phyloP scores from a whole-genome alignment of 768 basidiomycete species.

The Amanita subjunquillea region DNA sequence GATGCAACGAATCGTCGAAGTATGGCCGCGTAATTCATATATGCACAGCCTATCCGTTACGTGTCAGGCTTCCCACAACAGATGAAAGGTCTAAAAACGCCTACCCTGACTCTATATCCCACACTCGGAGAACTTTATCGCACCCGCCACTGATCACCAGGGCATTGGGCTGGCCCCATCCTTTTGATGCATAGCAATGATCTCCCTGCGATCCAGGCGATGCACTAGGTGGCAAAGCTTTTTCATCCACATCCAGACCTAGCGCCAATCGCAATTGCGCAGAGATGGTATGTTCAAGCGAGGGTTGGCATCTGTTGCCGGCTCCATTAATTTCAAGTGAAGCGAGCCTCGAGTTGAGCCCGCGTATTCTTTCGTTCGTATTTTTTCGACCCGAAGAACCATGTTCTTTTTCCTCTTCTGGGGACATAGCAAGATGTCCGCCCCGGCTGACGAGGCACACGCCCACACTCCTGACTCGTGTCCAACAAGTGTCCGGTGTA shows the following conservation, averaged over 20 bases:
- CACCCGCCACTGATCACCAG: slow-evolving; percentile 89
- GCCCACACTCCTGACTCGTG: slow-evolving; percentile 90
- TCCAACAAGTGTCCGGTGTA: slow-evolving; percentile 68
- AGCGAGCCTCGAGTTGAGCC: slow-evolving; percentile 1
- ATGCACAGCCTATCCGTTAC: slow-evolving; percentile 44
- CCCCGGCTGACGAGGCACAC: slow-evolving; percentile 68
- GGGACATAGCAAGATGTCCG: slow-evolving; percentile 18
- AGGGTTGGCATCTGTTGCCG: neutral
- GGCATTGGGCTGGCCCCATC: slow-evolving; percentile 82
- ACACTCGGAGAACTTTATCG: slow-evolving; percentile 84
- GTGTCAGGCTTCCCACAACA: neutral
- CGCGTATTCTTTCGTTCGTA: slow-evolving; percentile 2
- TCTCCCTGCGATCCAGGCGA: slow-evolving; percentile 16
- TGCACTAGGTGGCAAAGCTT: neutral
- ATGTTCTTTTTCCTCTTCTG: neutral
- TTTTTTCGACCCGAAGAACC: neutral
- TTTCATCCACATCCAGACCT: slow-evolving; percentile 20
- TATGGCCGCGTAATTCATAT: slow-evolving; percentile 75
- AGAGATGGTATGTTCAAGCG: slow-evolving; percentile 20
- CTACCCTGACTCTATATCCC: slow-evolving; percentile 84
- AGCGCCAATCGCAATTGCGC: slow-evolving; percentile 37
- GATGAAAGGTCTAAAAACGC: slow-evolving; percentile 12
- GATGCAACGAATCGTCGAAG: slow-evolving; percentile 85
- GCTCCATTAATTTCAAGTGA: neutral
- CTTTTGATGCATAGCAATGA: slow-evolving; percentile 58